These are phyloP conservation scores for Boletus subparvulus DNA, from an alignment of 768 basidiomycete genomes.

Conservation along the genomic window DNA sequence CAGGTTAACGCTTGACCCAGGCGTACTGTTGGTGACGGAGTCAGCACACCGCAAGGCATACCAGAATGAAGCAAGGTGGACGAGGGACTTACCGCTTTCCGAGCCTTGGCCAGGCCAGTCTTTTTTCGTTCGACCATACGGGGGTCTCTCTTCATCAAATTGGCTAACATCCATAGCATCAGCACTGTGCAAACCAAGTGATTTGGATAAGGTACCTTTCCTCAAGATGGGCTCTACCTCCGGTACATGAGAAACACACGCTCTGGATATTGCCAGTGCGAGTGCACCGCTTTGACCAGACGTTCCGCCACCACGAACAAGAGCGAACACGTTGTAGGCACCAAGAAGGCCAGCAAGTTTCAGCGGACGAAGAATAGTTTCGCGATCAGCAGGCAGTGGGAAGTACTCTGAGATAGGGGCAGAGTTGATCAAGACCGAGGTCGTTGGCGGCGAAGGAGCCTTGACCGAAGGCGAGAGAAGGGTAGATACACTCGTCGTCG, in stretches of 20 bases:
- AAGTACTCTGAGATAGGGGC: slow-evolving; percentile 80
- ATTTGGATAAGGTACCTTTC: slow-evolving; percentile 50
- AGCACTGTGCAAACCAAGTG: background rate
- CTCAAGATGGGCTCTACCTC: slow-evolving; percentile 57
- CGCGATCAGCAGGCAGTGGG: slow-evolving; percentile 68
- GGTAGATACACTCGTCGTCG: slow-evolving; percentile 11
- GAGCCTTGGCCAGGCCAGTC: slow-evolving; percentile 87
- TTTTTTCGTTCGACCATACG: slow-evolving; percentile 99
- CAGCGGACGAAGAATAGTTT: slow-evolving; percentile 79
- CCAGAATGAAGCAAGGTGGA: background rate
- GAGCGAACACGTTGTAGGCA: slow-evolving; percentile 74
- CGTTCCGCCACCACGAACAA: slow-evolving; percentile 33
- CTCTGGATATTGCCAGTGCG: slow-evolving; percentile 73
- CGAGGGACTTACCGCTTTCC: slow-evolving; percentile 71
- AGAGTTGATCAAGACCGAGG: slow-evolving; percentile 83
- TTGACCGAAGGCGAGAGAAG: slow-evolving; percentile 20
- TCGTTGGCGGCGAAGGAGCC: slow-evolving; percentile 43
- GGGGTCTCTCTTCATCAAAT: slow-evolving; percentile 86
- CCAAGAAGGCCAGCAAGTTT: slow-evolving; percentile 82
- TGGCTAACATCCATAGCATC: slow-evolving; percentile 48
- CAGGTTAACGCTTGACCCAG: slow-evolving; percentile 82
- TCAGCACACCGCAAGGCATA: slow-evolving; percentile 2
- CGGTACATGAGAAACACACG: slow-evolving; percentile 68
- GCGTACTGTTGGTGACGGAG: slow-evolving; percentile 54
- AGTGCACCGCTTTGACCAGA: slow-evolving; percentile 29